Percentiles rank a stretch among this genome's conserved stretches.
Evolutionary conservation across 345 rosid genomes (phyloP).

Genomic region (Microthlaspi erraticum): DNA sequence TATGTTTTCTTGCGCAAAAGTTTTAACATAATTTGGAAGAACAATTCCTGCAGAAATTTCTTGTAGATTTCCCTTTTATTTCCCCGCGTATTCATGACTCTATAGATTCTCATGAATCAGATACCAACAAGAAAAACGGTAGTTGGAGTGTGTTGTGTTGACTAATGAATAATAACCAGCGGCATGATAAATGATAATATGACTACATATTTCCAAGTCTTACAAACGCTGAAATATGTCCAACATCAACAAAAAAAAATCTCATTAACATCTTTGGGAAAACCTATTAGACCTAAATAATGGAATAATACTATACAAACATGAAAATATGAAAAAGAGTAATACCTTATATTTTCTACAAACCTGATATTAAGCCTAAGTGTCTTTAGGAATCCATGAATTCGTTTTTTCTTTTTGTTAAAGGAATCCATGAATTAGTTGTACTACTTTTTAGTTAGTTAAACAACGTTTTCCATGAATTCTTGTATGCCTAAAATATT

Average conservation of each 20-base stretch:
- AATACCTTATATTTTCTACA: background rate
- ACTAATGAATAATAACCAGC: background rate
- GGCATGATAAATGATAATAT: background rate
- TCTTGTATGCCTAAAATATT: conserved; percentile 2
- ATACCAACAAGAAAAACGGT: background rate
- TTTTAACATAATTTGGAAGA: conserved; percentile 5
- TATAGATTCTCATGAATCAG: background rate
- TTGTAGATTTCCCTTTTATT: conserved; percentile 6
- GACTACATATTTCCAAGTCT: background rate
- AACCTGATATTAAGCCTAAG: background rate
- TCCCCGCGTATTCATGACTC: conserved; percentile 7
- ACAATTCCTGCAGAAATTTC: conserved; percentile 15
- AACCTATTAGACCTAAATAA: background rate
- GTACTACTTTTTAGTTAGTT: conserved; percentile 5
- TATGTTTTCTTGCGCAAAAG: background rate
- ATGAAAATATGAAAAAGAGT: background rate
- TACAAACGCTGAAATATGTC: background rate
- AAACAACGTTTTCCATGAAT: background rate
- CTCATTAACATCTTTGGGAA: background rate
- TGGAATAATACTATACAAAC: background rate
- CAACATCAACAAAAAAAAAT: background rate
- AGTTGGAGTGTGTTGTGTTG: background rate
- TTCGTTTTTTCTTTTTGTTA: too few species aligned
- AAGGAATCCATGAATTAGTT: background rate
- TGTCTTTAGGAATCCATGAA: background rate